These are phyloP conservation scores for Thalia dealbata DNA, from an alignment of 176 grass and related monocot genomes.

Conservation along the genomic window DNA sequence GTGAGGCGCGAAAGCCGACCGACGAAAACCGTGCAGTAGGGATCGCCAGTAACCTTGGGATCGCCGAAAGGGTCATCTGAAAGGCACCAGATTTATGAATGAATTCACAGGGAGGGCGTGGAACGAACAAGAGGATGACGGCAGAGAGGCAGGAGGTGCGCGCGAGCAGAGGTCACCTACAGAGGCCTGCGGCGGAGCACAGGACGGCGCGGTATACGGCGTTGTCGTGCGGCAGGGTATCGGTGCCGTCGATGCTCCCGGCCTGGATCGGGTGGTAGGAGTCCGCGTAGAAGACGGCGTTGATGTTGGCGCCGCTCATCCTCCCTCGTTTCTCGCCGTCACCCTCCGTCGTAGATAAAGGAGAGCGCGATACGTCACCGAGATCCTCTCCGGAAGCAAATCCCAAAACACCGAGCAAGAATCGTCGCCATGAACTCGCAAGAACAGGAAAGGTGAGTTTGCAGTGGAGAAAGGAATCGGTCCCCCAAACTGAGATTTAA, in stretches of 20 bases:
- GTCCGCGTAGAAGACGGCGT: constrained; percentile 79
- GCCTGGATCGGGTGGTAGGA: constrained; percentile 86
- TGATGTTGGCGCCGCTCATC: constrained; percentile 32
- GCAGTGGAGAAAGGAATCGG: too few relatives aligned
- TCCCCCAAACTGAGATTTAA: too few relatives aligned
- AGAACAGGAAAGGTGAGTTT: too few relatives aligned
- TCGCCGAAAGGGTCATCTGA: constrained; percentile 90
- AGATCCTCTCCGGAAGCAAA: too few relatives aligned
- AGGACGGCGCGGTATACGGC: constrained; percentile 73
- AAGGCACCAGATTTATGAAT: background rate
- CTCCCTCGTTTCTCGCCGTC: background rate
- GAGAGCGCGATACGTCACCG: too few relatives aligned
- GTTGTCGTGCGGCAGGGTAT: constrained; percentile 82
- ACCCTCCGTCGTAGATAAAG: too few relatives aligned
- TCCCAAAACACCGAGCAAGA: too few relatives aligned
- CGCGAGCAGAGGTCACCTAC: constrained; percentile 19
- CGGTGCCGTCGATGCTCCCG: constrained; percentile 96
- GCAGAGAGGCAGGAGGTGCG: background rate
- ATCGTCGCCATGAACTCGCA: too few relatives aligned
- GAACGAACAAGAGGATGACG: background rate
- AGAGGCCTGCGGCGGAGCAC: constrained; percentile 76
- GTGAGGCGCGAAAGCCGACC: constrained; percentile 60
- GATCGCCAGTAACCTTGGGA: constrained; percentile 65
- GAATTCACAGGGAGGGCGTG: too few relatives aligned
- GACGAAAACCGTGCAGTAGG: constrained; percentile 75